Evolutionary conservation across 2,329 filamentous ascomycete species (phyloP).

Genomic region (Fusarium brachygibbosum): DNA sequence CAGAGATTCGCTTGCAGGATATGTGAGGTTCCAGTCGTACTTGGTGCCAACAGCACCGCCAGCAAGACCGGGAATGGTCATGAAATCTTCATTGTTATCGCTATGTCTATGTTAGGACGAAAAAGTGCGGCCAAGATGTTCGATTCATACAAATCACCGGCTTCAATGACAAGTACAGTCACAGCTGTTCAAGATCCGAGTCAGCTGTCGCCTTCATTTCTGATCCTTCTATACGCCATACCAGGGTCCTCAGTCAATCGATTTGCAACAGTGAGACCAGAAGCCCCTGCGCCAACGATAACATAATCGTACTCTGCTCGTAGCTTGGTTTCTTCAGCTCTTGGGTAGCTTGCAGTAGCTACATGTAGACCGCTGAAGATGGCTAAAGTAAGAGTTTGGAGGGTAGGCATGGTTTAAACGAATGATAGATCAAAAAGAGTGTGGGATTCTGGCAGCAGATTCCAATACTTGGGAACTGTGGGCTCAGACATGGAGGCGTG

Average conservation of each 20-base stretch:
- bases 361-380: constrained; percentile 12
- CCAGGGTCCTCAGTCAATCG: constrained; percentile 38
- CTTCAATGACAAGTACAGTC: constrained; percentile 42
- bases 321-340: background rate
- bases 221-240: background rate
- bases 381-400: constrained; percentile 5
- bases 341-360: background rate
- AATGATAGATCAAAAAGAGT: background rate
- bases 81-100: constrained; percentile 36
- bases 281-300: constrained; percentile 39
- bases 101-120: constrained; percentile 7
- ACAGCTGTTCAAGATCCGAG: constrained; percentile 8
- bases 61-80: constrained; percentile 43
- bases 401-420: constrained; percentile 3
- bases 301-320: constrained; percentile 41
- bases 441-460: background rate
- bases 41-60: constrained; percentile 44
- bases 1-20: constrained; percentile 19
- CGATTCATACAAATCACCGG: constrained; percentile 39
- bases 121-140: fast-evolving
- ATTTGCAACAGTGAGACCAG: constrained; percentile 43
- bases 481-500: background rate
- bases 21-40: constrained; percentile 44
- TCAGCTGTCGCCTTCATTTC: background rate
- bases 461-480: background rate